Evolutionary conservation across 2,329 filamentous ascomycete genomes (phyloP).

Genomic region (Aureobasidium melanogenum): DNA sequence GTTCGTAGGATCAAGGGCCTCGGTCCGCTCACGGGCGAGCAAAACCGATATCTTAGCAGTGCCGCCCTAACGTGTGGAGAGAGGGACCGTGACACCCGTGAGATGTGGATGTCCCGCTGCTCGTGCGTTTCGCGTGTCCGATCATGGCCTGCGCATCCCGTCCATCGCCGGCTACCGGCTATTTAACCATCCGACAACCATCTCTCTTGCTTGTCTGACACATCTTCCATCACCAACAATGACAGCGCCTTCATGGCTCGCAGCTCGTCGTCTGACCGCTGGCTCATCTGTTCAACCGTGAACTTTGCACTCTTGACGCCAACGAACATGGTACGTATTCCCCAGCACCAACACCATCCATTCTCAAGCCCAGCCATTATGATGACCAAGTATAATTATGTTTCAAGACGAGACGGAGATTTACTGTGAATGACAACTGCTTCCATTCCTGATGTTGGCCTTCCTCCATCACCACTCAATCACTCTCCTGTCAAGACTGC

Average conservation of each 20-base stretch:
- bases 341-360: not conserved
- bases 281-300: not conserved
- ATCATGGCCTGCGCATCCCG: not conserved
- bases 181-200: not conserved
- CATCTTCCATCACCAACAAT: not conserved
- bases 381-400: constrained; percentile 15
- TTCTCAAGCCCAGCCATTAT: not conserved
- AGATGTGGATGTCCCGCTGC: not conserved
- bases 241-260: not conserved
- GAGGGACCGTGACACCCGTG: not conserved
- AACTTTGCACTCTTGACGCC: not conserved
- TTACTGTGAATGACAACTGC: constrained; percentile 2
- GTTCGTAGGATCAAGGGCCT: not conserved
- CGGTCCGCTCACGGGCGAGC: not conserved
- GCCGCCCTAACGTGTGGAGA: no score
- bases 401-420: constrained; percentile 18
- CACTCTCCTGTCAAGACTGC: not conserved
- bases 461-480: not conserved
- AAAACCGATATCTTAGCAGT: no score
- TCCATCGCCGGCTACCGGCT: not conserved
- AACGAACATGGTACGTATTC: not conserved
- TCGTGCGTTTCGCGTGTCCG: not conserved
- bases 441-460: not conserved
- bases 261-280: not conserved
- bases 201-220: not conserved